Evolutionary conservation across 331 rosid genomes (phyloP).

Genomic region (Stylosanthes scabra): DNA sequence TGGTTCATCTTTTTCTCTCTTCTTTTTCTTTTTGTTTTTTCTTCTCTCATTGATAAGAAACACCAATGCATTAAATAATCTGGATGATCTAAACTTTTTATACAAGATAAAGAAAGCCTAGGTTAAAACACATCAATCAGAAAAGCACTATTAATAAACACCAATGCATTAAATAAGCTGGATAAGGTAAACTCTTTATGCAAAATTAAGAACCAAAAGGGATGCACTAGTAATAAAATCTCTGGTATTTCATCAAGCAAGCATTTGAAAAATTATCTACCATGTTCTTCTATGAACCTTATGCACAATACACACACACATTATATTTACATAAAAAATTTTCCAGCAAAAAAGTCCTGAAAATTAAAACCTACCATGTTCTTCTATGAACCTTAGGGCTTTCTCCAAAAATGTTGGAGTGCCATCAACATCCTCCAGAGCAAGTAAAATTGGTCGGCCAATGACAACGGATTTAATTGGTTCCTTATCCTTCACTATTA

Average conservation of each 20-base stretch:
- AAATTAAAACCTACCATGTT: slow-evolving; percentile 64
- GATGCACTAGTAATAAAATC: background rate
- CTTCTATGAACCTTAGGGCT: slow-evolving; percentile 83
- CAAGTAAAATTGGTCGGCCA: slow-evolving; percentile 92
- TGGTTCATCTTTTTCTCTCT: background rate
- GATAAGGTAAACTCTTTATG: slow-evolving; percentile 8
- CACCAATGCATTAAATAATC: slow-evolving; percentile 6
- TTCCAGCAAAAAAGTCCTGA: background rate
- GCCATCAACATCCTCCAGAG: slow-evolving; percentile 96
- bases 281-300: too few relatives aligned
- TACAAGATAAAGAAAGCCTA: slow-evolving; percentile 24
- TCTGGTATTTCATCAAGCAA: slow-evolving; percentile 14
- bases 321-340: background rate
- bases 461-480: slow-evolving; percentile 68
- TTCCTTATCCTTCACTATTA: slow-evolving; percentile 66
- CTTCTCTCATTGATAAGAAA: slow-evolving; percentile 27
- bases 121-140: slow-evolving; percentile 22
- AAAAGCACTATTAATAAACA: background rate
- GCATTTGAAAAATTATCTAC: slow-evolving; percentile 14
- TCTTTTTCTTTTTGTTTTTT: background rate
- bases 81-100: slow-evolving; percentile 6
- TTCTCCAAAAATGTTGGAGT: slow-evolving; percentile 95
- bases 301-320: background rate
- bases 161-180: background rate
- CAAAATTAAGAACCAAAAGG: slow-evolving; percentile 28